Conservation (phyloP, 345 rosid species). For the Eucalyptus coolabah region DNA sequence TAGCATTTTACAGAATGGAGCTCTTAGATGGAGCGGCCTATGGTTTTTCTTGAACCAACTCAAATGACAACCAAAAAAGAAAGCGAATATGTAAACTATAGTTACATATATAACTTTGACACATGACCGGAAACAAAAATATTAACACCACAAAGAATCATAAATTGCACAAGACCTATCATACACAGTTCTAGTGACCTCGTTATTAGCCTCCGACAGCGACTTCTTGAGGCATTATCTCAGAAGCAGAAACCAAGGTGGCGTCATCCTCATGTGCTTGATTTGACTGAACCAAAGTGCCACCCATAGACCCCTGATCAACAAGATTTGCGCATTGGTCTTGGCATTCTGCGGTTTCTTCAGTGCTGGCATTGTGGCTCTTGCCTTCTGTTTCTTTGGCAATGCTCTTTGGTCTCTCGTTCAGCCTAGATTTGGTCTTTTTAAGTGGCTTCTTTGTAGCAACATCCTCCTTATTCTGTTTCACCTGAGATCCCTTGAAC, state of each 20-base stretch:
- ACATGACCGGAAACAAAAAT: neutral
- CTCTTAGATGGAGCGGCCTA: neutral
- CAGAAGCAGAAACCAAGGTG: slow-evolving; percentile 18
- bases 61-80: neutral
- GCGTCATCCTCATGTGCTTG: slow-evolving; percentile 9
- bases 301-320: slow-evolving; percentile 7
- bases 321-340: slow-evolving; percentile 4
- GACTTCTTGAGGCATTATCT: slow-evolving; percentile 44
- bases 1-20: neutral
- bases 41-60: neutral
- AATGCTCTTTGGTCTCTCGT: slow-evolving; percentile 4
- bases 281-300: neutral
- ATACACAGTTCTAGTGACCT: neutral
- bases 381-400: slow-evolving; percentile 1
- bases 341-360: slow-evolving; percentile 17
- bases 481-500: slow-evolving; percentile 23
- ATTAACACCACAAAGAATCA: neutral
- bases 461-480: slow-evolving; percentile 17
- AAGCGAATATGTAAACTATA: neutral
- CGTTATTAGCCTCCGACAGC: slow-evolving; percentile 43
- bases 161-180: slow-evolving; percentile 3
- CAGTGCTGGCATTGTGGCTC: slow-evolving; percentile 1
- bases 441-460: slow-evolving; percentile 28
- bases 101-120: neutral
- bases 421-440: slow-evolving; percentile 29